Evolutionary conservation across 192 early-diverging fungal species (phyloP).

Genomic region (Coemansia asiatica): DNA sequence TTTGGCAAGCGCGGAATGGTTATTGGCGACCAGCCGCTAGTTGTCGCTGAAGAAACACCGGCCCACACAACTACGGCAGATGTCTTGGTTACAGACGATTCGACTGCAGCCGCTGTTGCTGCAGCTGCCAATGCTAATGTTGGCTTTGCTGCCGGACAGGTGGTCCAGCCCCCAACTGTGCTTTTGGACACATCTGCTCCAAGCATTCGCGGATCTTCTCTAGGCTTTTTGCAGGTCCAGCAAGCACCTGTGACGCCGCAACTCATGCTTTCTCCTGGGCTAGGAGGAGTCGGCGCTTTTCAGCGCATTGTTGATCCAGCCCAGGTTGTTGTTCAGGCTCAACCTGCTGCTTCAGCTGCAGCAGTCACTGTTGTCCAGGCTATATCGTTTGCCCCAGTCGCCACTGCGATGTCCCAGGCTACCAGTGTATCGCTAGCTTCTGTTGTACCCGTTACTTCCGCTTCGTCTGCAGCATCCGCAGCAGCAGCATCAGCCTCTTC

Average conservation of each 20-base stretch:
- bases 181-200: slow-evolving; percentile 15
- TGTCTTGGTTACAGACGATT: slow-evolving; percentile 10
- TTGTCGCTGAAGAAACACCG: slow-evolving; percentile 20
- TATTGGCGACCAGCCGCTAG: slow-evolving; percentile 24
- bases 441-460: background rate
- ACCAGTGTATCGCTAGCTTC: background rate
- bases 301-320: slow-evolving; percentile 36
- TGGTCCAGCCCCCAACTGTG: slow-evolving; percentile 23
- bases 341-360: slow-evolving; percentile 18
- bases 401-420: slow-evolving; percentile 12
- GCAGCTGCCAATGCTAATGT: background rate
- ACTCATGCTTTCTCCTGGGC: slow-evolving; percentile 8
- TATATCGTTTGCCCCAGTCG: slow-evolving; percentile 8
- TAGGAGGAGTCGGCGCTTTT: background rate
- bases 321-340: slow-evolving; percentile 32
- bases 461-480: background rate
- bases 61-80: slow-evolving; percentile 14
- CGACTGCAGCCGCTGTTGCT: background rate
- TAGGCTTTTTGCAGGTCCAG: slow-evolving; percentile 17
- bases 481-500: background rate
- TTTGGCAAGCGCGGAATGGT: slow-evolving; percentile 24
- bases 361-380: slow-evolving; percentile 24
- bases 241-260: slow-evolving; percentile 14
- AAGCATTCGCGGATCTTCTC: slow-evolving; percentile 9
- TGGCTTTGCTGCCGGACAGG: slow-evolving; percentile 2